A percentile compares a stretch with the other conserved stretches of the same genome.
Conservation (phyloP, 768 basidiomycete genomes). For the Baorangia bicolor region DNA sequence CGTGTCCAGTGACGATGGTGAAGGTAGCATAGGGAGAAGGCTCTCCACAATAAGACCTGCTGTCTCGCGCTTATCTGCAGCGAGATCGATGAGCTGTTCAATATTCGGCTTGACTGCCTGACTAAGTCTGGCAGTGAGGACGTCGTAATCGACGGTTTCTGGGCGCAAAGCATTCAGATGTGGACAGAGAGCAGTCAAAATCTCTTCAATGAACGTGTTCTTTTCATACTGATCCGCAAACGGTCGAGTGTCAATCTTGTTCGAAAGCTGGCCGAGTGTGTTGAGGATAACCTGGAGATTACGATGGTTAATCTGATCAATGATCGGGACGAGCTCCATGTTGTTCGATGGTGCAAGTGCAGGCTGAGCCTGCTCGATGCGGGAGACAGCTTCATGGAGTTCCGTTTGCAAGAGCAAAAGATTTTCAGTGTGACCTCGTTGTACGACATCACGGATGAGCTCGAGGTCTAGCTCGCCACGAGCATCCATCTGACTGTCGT, state of each 20-base stretch:
- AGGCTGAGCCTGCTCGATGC: conserved; percentile 34
- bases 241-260: conserved; percentile 35
- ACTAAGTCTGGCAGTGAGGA: conserved; percentile 68
- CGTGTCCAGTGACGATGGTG: conserved; percentile 45
- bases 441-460: conserved; percentile 65
- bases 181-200: conserved; percentile 58
- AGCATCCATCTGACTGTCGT: conserved; percentile 68
- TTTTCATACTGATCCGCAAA: conserved; percentile 45
- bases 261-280: conserved; percentile 50
- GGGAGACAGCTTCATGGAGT: conserved; percentile 49
- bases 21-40: conserved; percentile 63
- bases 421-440: conserved; percentile 65
- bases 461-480: conserved; percentile 79
- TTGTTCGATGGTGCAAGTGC: conserved; percentile 12
- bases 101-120: conserved; percentile 90
- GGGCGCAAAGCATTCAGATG: conserved; percentile 57
- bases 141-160: conserved; percentile 76
- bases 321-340: conserved; percentile 40
- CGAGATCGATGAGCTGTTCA: conserved; percentile 83
- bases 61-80: conserved; percentile 87
- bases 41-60: conserved; percentile 76
- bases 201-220: conserved; percentile 58
- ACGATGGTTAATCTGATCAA: conserved; percentile 59
- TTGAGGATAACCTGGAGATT: conserved; percentile 61
- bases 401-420: conserved; percentile 57